phyloP scores from a whole-genome alignment of 2,329 filamentous ascomycete genomes.

The Scortechinia acanthostroma region DNA sequence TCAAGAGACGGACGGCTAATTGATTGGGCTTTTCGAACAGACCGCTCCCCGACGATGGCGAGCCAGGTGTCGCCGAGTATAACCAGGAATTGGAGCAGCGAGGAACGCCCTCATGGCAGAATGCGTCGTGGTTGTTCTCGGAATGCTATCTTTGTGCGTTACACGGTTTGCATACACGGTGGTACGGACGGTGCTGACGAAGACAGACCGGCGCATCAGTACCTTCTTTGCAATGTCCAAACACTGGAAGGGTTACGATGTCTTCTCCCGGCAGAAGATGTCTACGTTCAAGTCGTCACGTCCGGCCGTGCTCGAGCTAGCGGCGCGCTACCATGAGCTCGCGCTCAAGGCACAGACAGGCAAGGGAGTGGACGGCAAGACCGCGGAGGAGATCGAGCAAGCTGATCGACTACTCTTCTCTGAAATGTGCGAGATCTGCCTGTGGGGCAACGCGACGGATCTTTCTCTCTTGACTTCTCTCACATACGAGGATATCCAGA shows the following conservation, averaged over 20 bases:
- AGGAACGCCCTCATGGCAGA: slow-evolving; percentile 73
- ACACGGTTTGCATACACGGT: slow-evolving; percentile 6
- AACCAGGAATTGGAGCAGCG: slow-evolving; percentile 77
- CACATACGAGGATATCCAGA: slow-evolving; percentile 93
- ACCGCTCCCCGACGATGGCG: slow-evolving; percentile 57
- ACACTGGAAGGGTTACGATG: slow-evolving; percentile 84
- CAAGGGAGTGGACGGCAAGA: slow-evolving; percentile 41
- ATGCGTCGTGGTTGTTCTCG: slow-evolving; percentile 78
- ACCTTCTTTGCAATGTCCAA: slow-evolving; percentile 70
- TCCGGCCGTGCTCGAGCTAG: slow-evolving; percentile 76
- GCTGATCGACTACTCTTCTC: slow-evolving; percentile 74
- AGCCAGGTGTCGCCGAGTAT: slow-evolving; percentile 70
- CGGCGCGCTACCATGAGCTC: slow-evolving; percentile 70
- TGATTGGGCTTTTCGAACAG: background rate
- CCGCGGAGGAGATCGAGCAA: slow-evolving; percentile 28
- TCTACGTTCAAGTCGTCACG: slow-evolving; percentile 87
- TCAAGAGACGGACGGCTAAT: background rate
- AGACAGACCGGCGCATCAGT: slow-evolving; percentile 56
- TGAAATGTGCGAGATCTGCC: slow-evolving; percentile 92
- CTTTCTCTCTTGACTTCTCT: slow-evolving; percentile 83
- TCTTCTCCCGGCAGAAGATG: slow-evolving; percentile 85
- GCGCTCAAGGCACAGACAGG: slow-evolving; percentile 53
- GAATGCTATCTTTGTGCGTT: slow-evolving; percentile 92
- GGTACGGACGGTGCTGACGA: slow-evolving; percentile 5
- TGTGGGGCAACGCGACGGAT: slow-evolving; percentile 96